Base-by-base conservation (phyloP, 106 monocot species). In the Dendrobium huoshanense region DNA sequence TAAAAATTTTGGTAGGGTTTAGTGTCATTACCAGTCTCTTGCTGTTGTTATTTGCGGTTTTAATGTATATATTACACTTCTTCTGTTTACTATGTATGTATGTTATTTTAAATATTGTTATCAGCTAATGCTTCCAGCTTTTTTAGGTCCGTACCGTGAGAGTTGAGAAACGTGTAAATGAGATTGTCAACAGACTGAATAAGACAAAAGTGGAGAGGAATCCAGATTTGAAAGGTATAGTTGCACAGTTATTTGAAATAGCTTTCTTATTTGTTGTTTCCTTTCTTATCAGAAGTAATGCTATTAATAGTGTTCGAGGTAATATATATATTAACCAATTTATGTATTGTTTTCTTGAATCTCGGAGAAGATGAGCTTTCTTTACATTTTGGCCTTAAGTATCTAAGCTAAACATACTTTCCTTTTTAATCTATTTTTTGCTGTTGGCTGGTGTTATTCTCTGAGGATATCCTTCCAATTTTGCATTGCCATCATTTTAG, bases 181-280 rank as follows among this genome's bases (percentile, higher is more conserved):
- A 97, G 79, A 83, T 92, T 70, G 87, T 97, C 29, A 97, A 97
- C 70, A 88, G 92, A 65, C 81, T 97, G 89, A 97, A 94, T 82
- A 97, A 94, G 84, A 89, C 94, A 75, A 94, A 94, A 82, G 94
- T 92, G n/a, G 96, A 97, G 79, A 89, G 92, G 81, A 89, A 85
- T 64, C 85, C 96, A 13, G 96, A 97, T 81, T 81, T 97, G 79
- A 94, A 97, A 91, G 96, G 96, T 97, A 80, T 74, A 16, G 11
- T 4, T 70, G n/a, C 24, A 70, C 37, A 24, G 13, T 70, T 70
- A 9, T 37, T 33, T 70, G 31, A 37, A 70, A 37, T 70, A 70
- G 2, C 15, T 70, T 70, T 51, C 37, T 37, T 70, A 37, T 22
- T 70, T 67, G 24, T 25, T 31, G 47, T 58, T 58, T 58, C 17